Base-by-base conservation (phyloP, 306 rosid genomes). In the Spatholobus suberectus region DNA sequence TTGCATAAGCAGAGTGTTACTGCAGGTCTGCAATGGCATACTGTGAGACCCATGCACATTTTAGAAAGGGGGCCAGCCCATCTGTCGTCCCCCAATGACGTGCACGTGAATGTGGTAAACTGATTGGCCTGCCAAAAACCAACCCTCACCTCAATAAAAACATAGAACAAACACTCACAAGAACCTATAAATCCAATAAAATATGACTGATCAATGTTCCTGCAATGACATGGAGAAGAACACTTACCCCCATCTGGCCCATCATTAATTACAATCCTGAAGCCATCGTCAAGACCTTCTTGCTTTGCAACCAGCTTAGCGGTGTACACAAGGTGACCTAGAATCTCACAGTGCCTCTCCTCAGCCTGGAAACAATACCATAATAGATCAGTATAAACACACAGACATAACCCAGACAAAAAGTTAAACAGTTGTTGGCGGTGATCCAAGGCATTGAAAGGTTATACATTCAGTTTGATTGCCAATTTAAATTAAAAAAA, bases 1-100 rank as follows among this genome's bases (percentile, higher is more conserved):
- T 67, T 65, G 37, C 51, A 62, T 9, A 71, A 20, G 46, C 38
- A 75, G 24, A 35, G 5, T 18, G 15, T 62, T 14, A 38, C 84
- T 34, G 46, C 43, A 1, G n/a, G 58, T 18, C 9, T 51, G 57
- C 4, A 17, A 11, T 0, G 29, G 20, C 37, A 10, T 10, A 21
- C 1, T 27, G 2, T 57, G 4, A 12, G 20, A 52, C 52, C 46
- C 52, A 23, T 66, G 59, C n/a, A n/a, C n/a, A n/a, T 13, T 86
- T 86, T 88, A 94, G 85, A 94, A 92, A 4, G 95, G 91, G 20
- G 97, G 95, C 98, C 98, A 94, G 83, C 85, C 80, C 95, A 94
- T 88, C 74, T 94, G 95, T 51, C 98, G 78, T 57, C 98, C 98
- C 43, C 98, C 98, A 17, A 94, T 75, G 73, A 94, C 90, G 80